Base-by-base conservation (phyloP, 805 yeast genomes). In the Ogataea glucozyma region DNA sequence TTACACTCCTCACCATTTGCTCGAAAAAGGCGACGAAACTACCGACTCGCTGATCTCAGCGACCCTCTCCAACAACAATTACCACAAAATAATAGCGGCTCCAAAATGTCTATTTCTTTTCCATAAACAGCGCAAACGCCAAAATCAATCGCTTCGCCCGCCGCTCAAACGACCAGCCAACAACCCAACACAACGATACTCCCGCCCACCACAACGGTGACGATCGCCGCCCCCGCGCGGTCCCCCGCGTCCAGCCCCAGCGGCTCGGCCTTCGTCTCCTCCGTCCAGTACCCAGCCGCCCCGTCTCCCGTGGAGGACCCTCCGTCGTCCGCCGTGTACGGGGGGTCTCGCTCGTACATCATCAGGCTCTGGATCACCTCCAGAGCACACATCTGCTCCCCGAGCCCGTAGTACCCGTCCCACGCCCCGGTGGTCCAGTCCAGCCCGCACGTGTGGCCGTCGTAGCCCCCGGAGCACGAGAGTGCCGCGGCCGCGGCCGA, bases 371-470 rank as follows among this genome's bases (percentile, higher is more conserved):
- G 77, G 23, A 85, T 71, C 2, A 74, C 72, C 52, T 87, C 2
- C 39, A 86, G 65, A 0, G 95, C 95, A 26, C 78, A 67, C 73
- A 85, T 82, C 63, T 88, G 95, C 64, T 88, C 95, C 37, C 96
- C 96, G 29, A 88, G 72, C 1, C 96, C 96, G 53, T 76, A 86
- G 43, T 55, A 58, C 1, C 75, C 78, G 61, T 87, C 95, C 79
- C 84, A 85, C 4, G 74, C 70, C 27, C 65, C 65, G 12, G 53
- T 46, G 11, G 73, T 61, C 96, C 96, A 88, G 61, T 82, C 70
- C 41, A 73, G 62, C 34, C 96, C 95, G 67, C 96, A 88, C 0
- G 97, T 90, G 49, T 80, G 84, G 13, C 88, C 88, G 61, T 90
- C 97, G 4, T 66, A 46, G 55, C 97, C 97, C 46, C 96, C 96